Conservation (phyloP, 176 grass and related monocot genomes). For the Oryza glaberrima region DNA sequence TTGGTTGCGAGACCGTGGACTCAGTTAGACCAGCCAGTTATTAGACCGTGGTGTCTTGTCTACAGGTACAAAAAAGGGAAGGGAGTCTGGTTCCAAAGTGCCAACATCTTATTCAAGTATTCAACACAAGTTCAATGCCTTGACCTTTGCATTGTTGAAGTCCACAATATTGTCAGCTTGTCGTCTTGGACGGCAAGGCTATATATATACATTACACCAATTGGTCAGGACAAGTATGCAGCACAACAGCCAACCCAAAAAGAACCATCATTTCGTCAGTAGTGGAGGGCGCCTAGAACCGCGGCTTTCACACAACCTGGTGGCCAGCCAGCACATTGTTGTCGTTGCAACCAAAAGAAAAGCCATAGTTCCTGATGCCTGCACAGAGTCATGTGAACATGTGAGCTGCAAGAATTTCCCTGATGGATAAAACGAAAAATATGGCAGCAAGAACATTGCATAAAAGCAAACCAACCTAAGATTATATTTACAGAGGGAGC, state of each 20-base stretch:
- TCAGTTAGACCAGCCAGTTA: too few relatives aligned
- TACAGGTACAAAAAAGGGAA: too few relatives aligned
- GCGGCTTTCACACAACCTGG: background rate
- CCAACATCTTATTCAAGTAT: too few relatives aligned
- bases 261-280: background rate
- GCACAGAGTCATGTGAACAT: background rate
- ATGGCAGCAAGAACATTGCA: background rate
- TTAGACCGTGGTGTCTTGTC: too few relatives aligned
- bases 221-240: background rate
- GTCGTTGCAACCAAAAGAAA: background rate
- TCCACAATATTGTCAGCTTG: background rate
- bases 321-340: background rate
- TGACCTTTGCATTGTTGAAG: background rate
- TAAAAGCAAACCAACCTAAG: background rate
- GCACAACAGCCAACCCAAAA: background rate
- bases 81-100: too few relatives aligned
- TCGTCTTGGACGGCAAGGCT: background rate
- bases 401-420: background rate
- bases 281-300: background rate
- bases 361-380: background rate
- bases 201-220: background rate
- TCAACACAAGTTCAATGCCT: background rate
- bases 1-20: too few relatives aligned
- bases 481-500: background rate
- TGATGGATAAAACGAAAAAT: background rate